Conservation (phyloP, 805 yeast genomes). For the Kluyveromyces dobzhanskii region DNA sequence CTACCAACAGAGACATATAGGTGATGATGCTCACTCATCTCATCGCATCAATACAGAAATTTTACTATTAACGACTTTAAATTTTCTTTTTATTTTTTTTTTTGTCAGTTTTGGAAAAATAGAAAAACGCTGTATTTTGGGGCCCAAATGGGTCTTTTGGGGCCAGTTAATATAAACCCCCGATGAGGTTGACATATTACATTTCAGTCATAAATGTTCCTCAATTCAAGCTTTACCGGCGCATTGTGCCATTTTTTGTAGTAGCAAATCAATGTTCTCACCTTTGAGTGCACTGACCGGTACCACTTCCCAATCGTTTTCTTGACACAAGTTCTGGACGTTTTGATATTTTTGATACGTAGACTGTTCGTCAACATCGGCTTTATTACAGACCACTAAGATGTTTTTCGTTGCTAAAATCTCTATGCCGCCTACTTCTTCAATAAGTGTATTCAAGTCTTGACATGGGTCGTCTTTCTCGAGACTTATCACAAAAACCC, state of each 20-base stretch:
- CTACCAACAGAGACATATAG: too few species aligned
- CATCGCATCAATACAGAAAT: too few species aligned
- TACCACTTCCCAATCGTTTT: constrained; percentile 53
- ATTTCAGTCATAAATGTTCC: too few species aligned
- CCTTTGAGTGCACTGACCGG: constrained; percentile 77
- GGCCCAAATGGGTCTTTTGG: too few species aligned
- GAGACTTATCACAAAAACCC: constrained; percentile 78
- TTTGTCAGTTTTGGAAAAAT: too few species aligned
- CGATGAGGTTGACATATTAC: too few species aligned
- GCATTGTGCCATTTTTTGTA: constrained; percentile 60
- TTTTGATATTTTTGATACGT: constrained; percentile 40
- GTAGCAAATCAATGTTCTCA: constrained; percentile 65
- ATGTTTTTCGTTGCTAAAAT: constrained; percentile 54
- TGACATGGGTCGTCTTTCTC: constrained; percentile 57
- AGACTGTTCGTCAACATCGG: constrained; percentile 50
- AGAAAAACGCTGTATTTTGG: too few species aligned
- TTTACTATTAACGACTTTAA: too few species aligned
- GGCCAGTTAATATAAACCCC: too few species aligned
- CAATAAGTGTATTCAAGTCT: constrained; percentile 54
- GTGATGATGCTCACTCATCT: too few species aligned
- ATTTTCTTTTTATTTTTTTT: too few species aligned
- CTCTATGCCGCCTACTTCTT: constrained; percentile 59
- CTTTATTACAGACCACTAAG: constrained; percentile 87
- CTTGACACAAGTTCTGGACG: constrained; percentile 39
- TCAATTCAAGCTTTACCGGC: constrained; percentile 7